Evolutionary conservation across 2,329 filamentous ascomycete species (phyloP).

Genomic region (Aspergillus pseudonomiae): DNA sequence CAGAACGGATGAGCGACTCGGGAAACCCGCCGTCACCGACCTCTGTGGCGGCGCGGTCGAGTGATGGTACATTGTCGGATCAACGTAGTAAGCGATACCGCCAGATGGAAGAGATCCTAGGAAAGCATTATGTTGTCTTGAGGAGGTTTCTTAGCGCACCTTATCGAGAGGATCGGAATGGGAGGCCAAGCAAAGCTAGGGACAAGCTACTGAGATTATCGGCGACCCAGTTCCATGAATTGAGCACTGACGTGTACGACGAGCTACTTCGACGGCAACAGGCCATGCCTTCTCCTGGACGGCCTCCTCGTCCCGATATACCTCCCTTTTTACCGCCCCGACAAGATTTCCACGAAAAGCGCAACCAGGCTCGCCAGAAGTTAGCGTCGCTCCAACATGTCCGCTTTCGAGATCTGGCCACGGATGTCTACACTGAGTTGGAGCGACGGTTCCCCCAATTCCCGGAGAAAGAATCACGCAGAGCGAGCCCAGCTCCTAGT

Average conservation of each 20-base stretch:
- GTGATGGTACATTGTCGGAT: constrained; percentile 71
- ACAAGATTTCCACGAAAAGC: constrained; percentile 89
- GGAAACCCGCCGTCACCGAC: constrained; percentile 79
- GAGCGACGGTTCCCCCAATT: constrained; percentile 89
- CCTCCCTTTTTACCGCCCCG: constrained; percentile 81
- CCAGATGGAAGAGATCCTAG: constrained; percentile 69
- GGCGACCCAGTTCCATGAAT: constrained; percentile 90
- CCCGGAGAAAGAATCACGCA: constrained; percentile 67
- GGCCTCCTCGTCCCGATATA: constrained; percentile 49
- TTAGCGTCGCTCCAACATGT: constrained; percentile 85
- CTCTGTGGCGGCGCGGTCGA: constrained; percentile 75
- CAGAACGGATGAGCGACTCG: constrained; percentile 31
- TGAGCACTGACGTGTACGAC: constrained; percentile 97
- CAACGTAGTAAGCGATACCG: constrained; percentile 63
- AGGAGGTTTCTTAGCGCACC: constrained; percentile 73
- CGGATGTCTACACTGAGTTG: constrained; percentile 93
- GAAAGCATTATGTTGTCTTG: constrained; percentile 80
- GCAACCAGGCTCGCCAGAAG: constrained; percentile 96
- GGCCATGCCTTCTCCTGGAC: constrained; percentile 52
- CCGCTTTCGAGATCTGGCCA: constrained; percentile 87
- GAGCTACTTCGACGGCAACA: constrained; percentile 87
- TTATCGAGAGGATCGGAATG: constrained; percentile 73
- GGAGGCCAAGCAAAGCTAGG: constrained; percentile 82
- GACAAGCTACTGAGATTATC: constrained; percentile 93
- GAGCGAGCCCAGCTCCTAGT: constrained; percentile 66